phyloP scores from a whole-genome alignment of 495 filamentous ascomycete species.

The Aspergillus bridgeri region DNA sequence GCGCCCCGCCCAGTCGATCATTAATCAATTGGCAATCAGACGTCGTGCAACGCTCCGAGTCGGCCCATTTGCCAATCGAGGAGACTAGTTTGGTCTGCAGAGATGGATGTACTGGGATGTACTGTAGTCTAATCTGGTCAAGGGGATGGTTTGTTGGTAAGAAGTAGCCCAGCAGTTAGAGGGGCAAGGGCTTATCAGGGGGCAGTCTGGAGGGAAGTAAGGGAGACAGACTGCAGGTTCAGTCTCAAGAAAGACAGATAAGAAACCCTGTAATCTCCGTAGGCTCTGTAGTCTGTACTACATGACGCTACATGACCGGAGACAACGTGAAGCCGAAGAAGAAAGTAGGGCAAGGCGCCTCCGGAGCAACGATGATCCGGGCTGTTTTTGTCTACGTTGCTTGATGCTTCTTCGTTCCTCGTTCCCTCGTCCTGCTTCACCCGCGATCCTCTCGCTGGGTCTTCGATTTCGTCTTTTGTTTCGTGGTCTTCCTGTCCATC shows the following conservation, averaged over 20 bases:
- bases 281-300: too few relatives aligned
- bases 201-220: too few relatives aligned
- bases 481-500: not conserved
- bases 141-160: conserved; percentile 1
- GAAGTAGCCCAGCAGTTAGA: too few relatives aligned
- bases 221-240: too few relatives aligned
- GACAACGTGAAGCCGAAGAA: too few relatives aligned
- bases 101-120: not conserved
- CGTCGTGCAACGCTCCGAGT: not conserved
- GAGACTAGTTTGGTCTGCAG: not conserved
- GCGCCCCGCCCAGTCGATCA: not conserved
- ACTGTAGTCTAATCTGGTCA: too few relatives aligned
- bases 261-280: too few relatives aligned
- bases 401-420: conserved; percentile 11
- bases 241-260: too few relatives aligned
- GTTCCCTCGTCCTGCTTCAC: not conserved
- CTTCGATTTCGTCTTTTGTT: not conserved
- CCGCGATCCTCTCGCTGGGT: conserved; percentile 8
- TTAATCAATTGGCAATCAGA: not conserved
- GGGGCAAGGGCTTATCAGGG: too few relatives aligned
- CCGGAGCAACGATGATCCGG: conserved; percentile 39
- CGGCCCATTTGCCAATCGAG: not conserved
- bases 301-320: too few relatives aligned
- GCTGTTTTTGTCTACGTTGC: conserved; percentile 28
- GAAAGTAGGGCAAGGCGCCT: not conserved